Conservation (phyloP, 2,329 filamentous ascomycete species). For the Penicillium sp. region DNA sequence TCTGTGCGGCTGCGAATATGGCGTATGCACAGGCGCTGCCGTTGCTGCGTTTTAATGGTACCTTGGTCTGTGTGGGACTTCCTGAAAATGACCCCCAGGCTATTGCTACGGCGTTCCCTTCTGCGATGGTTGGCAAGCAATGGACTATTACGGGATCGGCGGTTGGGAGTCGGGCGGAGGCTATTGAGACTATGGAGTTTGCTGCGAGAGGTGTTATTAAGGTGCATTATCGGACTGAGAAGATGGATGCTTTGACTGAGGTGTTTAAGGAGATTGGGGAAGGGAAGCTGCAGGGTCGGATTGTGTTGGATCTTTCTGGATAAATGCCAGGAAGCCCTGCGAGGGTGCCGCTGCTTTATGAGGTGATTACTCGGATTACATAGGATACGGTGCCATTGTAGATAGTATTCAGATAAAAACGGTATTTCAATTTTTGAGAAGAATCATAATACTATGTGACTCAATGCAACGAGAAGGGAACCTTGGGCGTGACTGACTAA, state of each 20-base stretch:
- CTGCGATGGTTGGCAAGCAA: conserved; percentile 41
- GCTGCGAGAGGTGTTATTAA: conserved; percentile 48
- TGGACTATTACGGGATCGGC: conserved; percentile 48
- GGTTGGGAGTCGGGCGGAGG: conserved; percentile 52
- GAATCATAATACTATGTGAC: no score
- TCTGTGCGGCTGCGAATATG: conserved; percentile 51
- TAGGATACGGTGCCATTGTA: no score
- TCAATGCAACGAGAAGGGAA: no score
- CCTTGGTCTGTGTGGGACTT: conserved; percentile 53
- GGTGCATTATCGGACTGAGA: conserved; percentile 43
- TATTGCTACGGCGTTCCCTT: conserved; percentile 47
- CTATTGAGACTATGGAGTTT: conserved; percentile 49
- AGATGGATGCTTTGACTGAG: conserved; percentile 48
- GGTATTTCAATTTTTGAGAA: no score
- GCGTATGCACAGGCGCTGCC: conserved; percentile 50
- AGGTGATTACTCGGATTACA: no score
- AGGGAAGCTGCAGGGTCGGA: conserved; percentile 45
- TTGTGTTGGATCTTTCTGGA: conserved; percentile 44
- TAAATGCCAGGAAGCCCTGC: not conserved
- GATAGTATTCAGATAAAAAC: no score
- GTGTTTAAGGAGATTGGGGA: conserved; percentile 47
- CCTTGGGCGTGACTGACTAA: no score
- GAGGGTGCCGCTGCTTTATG: no score
- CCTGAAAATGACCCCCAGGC: conserved; percentile 47
- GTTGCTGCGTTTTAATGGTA: conserved; percentile 50